Evolutionary conservation across 2,329 filamentous ascomycete genomes (phyloP).

Genomic region (Colletotrichum theobromicola): DNA sequence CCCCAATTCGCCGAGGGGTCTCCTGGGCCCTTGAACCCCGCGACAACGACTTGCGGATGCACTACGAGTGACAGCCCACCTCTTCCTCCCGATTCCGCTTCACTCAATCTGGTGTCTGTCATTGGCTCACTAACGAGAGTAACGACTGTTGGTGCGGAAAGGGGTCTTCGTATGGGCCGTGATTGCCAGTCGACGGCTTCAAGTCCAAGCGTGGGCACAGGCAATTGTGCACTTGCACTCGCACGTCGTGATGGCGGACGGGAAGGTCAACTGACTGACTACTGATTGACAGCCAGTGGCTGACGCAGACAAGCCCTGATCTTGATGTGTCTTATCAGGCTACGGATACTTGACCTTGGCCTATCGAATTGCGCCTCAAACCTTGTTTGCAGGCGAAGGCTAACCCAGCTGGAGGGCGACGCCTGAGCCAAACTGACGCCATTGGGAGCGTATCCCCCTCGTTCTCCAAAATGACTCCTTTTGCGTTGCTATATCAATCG

Average conservation of each 20-base stretch:
- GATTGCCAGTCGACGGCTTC: not conserved
- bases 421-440: not conserved
- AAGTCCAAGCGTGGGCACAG: slow-evolving; percentile 14
- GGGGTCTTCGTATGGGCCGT: not conserved
- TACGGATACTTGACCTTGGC: not conserved
- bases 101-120: not conserved
- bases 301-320: not conserved
- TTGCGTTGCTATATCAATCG: slow-evolving; percentile 21
- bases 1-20: not conserved
- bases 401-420: not conserved
- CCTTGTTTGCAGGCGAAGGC: not conserved
- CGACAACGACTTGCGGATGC: not conserved
- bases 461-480: slow-evolving; percentile 11
- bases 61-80: slow-evolving; percentile 5
- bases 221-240: slow-evolving; percentile 1
- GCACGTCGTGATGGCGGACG: not conserved
- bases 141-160: not conserved
- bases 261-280: not conserved
- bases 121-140: slow-evolving; percentile 11
- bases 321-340: not conserved
- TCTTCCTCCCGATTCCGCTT: slow-evolving; percentile 1
- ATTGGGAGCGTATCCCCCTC: not conserved
- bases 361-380: slow-evolving; percentile 5
- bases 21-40: slow-evolving; percentile 8
- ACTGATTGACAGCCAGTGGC: not conserved